These are phyloP conservation scores for Penicillium sumatraense DNA, from an alignment of 2,329 filamentous ascomycete genomes.

Conservation along the genomic window DNA sequence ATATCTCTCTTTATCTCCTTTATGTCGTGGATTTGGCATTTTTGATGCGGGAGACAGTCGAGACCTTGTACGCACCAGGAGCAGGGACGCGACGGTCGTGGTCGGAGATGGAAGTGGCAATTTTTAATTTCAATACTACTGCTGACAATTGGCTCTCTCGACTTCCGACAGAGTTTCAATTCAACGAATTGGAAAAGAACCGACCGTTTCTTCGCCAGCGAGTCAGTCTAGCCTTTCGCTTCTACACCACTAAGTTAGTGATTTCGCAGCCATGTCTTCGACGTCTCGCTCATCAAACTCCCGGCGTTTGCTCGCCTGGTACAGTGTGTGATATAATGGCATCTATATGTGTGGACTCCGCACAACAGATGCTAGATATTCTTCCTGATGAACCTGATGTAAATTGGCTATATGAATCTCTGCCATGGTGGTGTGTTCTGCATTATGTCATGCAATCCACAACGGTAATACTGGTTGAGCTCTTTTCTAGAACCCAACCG, in stretches of 20 bases:
- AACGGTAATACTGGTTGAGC: conserved; percentile 44
- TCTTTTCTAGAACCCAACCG: conserved; percentile 38
- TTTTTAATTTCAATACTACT: conserved; percentile 38
- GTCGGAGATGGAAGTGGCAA: conserved; percentile 42
- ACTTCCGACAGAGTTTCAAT: conserved; percentile 43
- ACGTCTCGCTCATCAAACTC: conserved; percentile 36
- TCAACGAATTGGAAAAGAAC: conserved; percentile 31
- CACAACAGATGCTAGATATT: conserved; percentile 38
- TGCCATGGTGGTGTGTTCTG: conserved; percentile 48
- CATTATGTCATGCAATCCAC: conserved; percentile 48
- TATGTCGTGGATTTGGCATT: conserved; percentile 43
- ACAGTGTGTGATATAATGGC: conserved; percentile 41
- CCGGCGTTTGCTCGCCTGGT: conserved; percentile 26
- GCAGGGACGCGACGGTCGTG: conserved; percentile 37
- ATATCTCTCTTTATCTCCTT: conserved; percentile 44
- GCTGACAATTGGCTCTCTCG: conserved; percentile 45
- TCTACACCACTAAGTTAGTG: conserved; percentile 48
- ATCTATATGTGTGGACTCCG: conserved; percentile 40
- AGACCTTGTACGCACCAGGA: conserved; percentile 44
- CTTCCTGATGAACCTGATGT: conserved; percentile 40
- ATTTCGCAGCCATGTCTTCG: conserved; percentile 50
- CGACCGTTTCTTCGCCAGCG: conserved; percentile 38
- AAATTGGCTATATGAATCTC: conserved; percentile 34
- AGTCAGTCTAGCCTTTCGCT: conserved; percentile 44
- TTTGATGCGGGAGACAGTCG: conserved; percentile 41